A percentile compares a stretch with the other conserved stretches of the same genome.
These are phyloP conservation scores for Trichoderma harzianum DNA, from an alignment of 2,329 filamentous ascomycete genomes.

Conservation along the genomic window DNA sequence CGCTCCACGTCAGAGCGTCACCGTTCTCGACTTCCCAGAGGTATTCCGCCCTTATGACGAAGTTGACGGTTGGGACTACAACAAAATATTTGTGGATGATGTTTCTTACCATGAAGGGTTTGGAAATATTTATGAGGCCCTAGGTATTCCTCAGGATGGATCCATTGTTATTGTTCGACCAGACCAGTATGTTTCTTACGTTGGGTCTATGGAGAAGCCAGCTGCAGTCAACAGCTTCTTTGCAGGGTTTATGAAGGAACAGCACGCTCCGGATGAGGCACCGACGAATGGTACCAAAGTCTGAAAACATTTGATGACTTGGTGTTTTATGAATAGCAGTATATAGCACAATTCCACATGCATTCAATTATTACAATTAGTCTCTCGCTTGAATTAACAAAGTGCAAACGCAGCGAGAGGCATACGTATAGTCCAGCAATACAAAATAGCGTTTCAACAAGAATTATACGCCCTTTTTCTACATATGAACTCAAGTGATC, in stretches of 20 bases:
- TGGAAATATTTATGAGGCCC: not conserved
- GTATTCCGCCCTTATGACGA: not conserved
- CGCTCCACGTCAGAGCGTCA: not conserved
- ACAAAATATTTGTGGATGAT: not conserved
- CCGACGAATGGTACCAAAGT: not conserved
- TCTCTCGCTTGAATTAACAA: not conserved
- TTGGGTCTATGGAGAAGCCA: not conserved
- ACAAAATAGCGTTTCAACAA: not conserved
- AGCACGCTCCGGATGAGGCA: not conserved
- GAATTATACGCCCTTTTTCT: no score
- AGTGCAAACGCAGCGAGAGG: not conserved
- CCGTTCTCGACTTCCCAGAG: not conserved
- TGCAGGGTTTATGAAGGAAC: not conserved
- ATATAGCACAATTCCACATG: not conserved
- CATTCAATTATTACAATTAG: not conserved
- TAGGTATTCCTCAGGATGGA: not conserved
- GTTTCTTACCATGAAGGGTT: not conserved
- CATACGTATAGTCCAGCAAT: not conserved
- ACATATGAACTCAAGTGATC: no score
- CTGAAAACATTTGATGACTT: not conserved
- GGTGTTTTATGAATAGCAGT: not conserved
- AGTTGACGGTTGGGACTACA: not conserved
- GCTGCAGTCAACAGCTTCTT: not conserved
- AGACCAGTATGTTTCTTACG: not conserved
- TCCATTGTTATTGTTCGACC: not conserved